Evolutionary conservation across 805 yeast genomes (phyloP), one percentile per base, ranked within the genome.

Genomic region (Wickerhamiella shivajii): DNA sequence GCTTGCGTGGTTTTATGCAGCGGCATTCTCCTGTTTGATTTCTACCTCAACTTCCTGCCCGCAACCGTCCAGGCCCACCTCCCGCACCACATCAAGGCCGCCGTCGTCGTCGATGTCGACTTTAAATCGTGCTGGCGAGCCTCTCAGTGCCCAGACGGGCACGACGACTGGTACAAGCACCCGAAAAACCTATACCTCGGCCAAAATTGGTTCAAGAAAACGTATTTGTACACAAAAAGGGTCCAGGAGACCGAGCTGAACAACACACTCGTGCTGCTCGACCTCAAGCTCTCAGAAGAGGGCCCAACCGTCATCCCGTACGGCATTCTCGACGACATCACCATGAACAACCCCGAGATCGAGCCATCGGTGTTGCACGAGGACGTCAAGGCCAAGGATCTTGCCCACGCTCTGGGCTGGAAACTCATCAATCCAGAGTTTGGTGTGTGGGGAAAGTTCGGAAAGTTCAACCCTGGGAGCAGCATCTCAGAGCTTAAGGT

Each of bases 401-500:
- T 37, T 4, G 53, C 39, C 31, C 40, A 34, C n/a, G 42, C 39
- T 15, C 31, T 49, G 50, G 39, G 69, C 60, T 25, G 59, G 63
- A 15, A 39, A 42, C 22, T 49, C 44, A 33, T 27, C 28, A 44
- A 39, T 31, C n/a, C 14, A 8, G 28, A 29, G 4, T 44, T 59
- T 42, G 77, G 77, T 6, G 46, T 77, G 10, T 77, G 84, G 85
- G 59, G 69, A 19, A 67, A 68, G 40, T 59, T 59, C 32, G 81
- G 72, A 4, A 37, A 47, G 4, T 61, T 52, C 24, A 45, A 49
- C 18, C 51, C 52, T 17, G 43, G 49, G 8, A 39, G 52, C 14
- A 59, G 72, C 1, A 51, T 76, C 5, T 66, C 72, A 6, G 79
- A 66, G 2, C 45, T 83, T 9, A 81, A 78, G 41, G 63, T 81